Evolutionary conservation across 805 yeast genomes (phyloP), one percentile per base, ranked within the genome.

Genomic region (Saturnispora saitoi): DNA sequence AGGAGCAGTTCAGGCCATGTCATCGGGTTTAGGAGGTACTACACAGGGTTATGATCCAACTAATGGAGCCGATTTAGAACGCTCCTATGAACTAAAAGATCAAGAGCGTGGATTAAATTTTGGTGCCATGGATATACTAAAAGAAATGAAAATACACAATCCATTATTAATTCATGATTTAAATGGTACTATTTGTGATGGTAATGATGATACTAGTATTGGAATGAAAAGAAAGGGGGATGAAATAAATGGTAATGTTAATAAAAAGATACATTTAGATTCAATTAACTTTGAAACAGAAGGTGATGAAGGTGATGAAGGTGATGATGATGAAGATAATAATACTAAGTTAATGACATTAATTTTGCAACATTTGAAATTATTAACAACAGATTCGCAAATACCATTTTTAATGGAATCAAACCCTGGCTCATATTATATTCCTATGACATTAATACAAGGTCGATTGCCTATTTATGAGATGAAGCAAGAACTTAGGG

Each of bases 371-470:
- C 98, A 93, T 63, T 67, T 91, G 55, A 80, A 78, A 58, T 68
- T 90, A 10, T 70, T 91, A 31, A 67, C 84, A 1, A 66, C 71
- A 1, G 72, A 77, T 14, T 53, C 75, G 2, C 65, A 59, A 30
- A 51, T 79, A 2, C 81, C 83, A 30, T 88, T 91, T 55, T 60
- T 91, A 43, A 63, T 69, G 51, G 83, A 80, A 63, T 54, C 74
- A 56, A 70, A 69, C 67, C 78, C 70, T 69, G 83, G 77, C 55
- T 63, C 67, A 1, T 86, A 71, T 58, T 77, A 78, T 52, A 74
- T 85, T 17, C 93, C 93, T 41, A 82, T 72, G 61, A 68, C 77
- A 2, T 70, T 72, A 32, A 56, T 86, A 19, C 63, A 69, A 31
- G 70, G 74, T 12, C 54, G 64, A 6, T 62, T 81, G 24, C 75